Conservation (phyloP, 2,329 filamentous ascomycete species). For the Beauveria scarabaeidicola region DNA sequence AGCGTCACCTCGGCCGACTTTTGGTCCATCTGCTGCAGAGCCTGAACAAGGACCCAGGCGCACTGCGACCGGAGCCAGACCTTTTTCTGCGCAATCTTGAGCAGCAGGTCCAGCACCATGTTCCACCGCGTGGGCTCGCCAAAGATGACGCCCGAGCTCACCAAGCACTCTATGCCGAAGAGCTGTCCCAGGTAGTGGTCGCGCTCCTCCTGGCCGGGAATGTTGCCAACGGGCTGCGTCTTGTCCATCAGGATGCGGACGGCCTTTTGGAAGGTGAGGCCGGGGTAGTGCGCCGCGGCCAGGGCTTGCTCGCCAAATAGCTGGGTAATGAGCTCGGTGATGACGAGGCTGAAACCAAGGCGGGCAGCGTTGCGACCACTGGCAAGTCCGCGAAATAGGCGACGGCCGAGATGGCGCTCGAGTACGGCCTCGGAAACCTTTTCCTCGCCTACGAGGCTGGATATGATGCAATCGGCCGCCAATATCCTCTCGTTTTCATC, state of each 20-base stretch:
- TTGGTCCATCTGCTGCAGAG: slow-evolving; percentile 53
- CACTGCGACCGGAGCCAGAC: slow-evolving; percentile 86
- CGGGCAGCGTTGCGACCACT: slow-evolving; percentile 84
- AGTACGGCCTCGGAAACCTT: slow-evolving; percentile 45
- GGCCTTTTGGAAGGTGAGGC: slow-evolving; percentile 47
- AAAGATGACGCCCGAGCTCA: slow-evolving; percentile 69
- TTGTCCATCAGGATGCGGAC: slow-evolving; percentile 46
- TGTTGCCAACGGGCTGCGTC: slow-evolving; percentile 44
- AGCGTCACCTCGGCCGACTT: slow-evolving; percentile 55
- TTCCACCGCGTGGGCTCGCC: slow-evolving; percentile 51
- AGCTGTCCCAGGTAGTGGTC: slow-evolving; percentile 79
- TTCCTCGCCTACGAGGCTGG: slow-evolving; percentile 42
- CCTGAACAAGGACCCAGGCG: slow-evolving; percentile 70
- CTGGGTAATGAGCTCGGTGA: slow-evolving; percentile 71
- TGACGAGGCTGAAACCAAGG: slow-evolving; percentile 78
- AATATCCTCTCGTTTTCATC: slow-evolving; percentile 46
- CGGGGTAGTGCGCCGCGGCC: slow-evolving; percentile 38
- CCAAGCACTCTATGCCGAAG: slow-evolving; percentile 79
- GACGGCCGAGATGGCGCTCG: slow-evolving; percentile 51
- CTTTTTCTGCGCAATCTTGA: slow-evolving; percentile 70
- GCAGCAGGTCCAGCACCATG: slow-evolving; percentile 61
- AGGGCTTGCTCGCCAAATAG: slow-evolving; percentile 49
- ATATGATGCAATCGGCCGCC: slow-evolving; percentile 51
- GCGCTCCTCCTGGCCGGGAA: slow-evolving; percentile 65
- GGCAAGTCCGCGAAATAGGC: slow-evolving; percentile 78